Conservation (phyloP, 139 green algal genomes). For the Coelastrella sp. region DNA sequence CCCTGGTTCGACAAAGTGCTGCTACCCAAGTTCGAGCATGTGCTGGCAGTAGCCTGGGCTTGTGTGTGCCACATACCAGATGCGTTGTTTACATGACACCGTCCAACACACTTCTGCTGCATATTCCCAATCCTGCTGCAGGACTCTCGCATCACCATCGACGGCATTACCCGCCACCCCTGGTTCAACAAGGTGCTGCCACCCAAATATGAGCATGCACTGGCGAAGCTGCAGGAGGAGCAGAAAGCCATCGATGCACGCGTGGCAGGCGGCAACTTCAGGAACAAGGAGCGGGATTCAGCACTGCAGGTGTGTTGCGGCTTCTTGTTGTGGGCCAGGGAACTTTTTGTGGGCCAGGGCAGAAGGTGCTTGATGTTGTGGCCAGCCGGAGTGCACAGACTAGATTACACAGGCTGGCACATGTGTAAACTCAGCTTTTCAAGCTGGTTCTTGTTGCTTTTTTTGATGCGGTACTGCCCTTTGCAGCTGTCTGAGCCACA, state of each 20-base stretch:
- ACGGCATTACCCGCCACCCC: slow-evolving; percentile 64
- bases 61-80: too few species aligned
- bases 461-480: too few species aligned
- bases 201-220: slow-evolving; percentile 53
- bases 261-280: slow-evolving; percentile 51
- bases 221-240: slow-evolving; percentile 59
- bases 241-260: slow-evolving; percentile 54
- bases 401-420: too few species aligned
- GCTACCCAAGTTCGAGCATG: slow-evolving; percentile 55
- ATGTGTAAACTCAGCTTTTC: too few species aligned
- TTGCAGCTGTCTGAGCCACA: too few species aligned
- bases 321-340: not conserved
- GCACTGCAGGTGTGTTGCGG: slow-evolving; percentile 35
- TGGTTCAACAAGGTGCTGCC: slow-evolving; percentile 67
- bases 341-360: not conserved
- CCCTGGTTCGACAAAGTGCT: slow-evolving; percentile 67
- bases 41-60: too few species aligned
- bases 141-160: slow-evolving; percentile 60
- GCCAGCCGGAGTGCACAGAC: too few species aligned
- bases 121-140: too few species aligned
- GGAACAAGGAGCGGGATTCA: slow-evolving; percentile 60
- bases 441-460: too few species aligned
- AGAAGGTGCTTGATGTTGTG: too few species aligned
- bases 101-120: too few species aligned
- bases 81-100: too few species aligned